phyloP scores from a whole-genome alignment of 768 basidiomycete genomes.

The Coprinellus aureogranulatus region DNA sequence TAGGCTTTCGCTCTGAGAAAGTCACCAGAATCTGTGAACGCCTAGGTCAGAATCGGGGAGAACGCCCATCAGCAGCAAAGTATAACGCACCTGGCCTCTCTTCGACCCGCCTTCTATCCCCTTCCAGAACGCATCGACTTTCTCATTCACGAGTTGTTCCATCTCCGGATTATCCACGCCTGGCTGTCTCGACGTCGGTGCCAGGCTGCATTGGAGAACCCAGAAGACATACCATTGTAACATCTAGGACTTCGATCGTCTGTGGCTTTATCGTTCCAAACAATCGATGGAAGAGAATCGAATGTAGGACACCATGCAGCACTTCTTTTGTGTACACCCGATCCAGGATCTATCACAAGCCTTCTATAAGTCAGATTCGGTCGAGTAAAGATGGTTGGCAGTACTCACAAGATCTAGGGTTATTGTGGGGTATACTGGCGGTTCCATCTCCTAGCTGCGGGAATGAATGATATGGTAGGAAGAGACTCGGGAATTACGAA shows the following conservation, averaged over 20 bases:
- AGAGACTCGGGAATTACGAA: too few relatives aligned
- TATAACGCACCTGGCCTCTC: constrained; percentile 59
- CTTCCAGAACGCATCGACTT: constrained; percentile 78
- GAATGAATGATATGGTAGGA: too few relatives aligned
- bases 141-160: constrained; percentile 69
- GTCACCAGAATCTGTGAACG: constrained; percentile 61
- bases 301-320: constrained; percentile 72
- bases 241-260: constrained; percentile 76
- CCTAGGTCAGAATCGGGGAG: not conserved
- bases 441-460: too few relatives aligned
- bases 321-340: constrained; percentile 71
- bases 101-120: constrained; percentile 66
- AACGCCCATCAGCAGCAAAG: not conserved
- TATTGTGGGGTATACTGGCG: constrained; percentile 37
- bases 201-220: not conserved
- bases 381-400: not conserved
- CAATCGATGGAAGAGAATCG: constrained; percentile 79
- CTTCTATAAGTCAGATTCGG: constrained; percentile 5
- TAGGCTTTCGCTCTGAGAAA: constrained; percentile 72
- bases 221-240: constrained; percentile 69
- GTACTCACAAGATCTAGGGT: constrained; percentile 47
- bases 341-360: constrained; percentile 57
- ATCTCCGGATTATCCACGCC: constrained; percentile 74
- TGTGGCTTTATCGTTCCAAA: constrained; percentile 78
- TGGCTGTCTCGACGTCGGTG: constrained; percentile 43